Evolutionary conservation across 768 basidiomycete genomes (phyloP), one percentile per base, ranked within the genome.

Genomic region (Amanita jacksonii): DNA sequence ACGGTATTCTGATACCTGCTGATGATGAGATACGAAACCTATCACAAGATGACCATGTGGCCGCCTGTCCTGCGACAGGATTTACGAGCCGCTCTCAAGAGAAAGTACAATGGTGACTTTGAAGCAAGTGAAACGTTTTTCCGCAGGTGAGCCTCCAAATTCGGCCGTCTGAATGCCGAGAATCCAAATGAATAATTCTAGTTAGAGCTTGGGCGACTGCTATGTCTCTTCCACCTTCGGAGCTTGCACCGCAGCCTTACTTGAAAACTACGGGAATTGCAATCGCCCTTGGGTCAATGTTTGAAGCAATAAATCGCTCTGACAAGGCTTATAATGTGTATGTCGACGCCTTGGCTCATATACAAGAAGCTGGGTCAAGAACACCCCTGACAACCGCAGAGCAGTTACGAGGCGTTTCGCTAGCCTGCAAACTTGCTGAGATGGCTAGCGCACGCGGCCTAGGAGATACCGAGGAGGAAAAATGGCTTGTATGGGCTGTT

Each of bases 191-290:
- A 37, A 12, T 20, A 5, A 34, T 20, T 12, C 12, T 52, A 45
- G 50, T 32, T 48, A 81, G 79, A 16, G 80, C 81, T 27, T 79
- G 72, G 63, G 62, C 76, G 22, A 74, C 67, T 1, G 70, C 78
- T 1, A 64, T 70, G 45, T 50, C 56, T 0, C 65, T 81, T 4
- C 70, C 66, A 4, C 45, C 63, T 16, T 59, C 64, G 5, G 46
- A 50, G 13, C 65, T 72, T 47, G 59, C 58, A 8, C 46, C 67
- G 2, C 64, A 73, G 15, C 77, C 81, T 0, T 70, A 79, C 44
- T 69, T 85, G 45, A 86, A 85, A 57, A 62, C 74, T 0, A 76
- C 81, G 0, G 84, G 84, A 3, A 74, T 86, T 9, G 82, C 74
- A 1, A 70, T 80, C 20, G 62, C 70, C 3, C 65, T 85, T 36